Evolutionary conservation across 805 yeast genomes (phyloP).

Genomic region (Jamesozyma hellenica): DNA sequence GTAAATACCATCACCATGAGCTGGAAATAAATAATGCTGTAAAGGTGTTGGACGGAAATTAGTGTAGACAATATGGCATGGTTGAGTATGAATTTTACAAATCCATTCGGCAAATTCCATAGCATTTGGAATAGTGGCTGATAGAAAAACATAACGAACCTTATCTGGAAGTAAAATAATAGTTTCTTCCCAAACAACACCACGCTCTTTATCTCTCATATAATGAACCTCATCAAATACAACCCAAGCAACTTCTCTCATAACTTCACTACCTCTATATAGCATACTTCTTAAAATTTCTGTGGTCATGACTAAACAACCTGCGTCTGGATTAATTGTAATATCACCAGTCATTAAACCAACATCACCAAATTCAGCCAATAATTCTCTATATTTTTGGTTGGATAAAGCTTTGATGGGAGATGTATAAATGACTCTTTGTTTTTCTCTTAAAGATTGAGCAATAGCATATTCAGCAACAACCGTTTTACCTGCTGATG

Average conservation of each 20-base stretch:
- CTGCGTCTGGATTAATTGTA: constrained; percentile 95
- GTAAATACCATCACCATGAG: constrained; percentile 97
- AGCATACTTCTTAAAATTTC: constrained; percentile 95
- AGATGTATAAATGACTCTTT: constrained; percentile 89
- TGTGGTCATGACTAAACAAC: constrained; percentile 97
- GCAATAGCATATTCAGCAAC: constrained; percentile 97
- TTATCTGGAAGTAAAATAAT: constrained; percentile 91
- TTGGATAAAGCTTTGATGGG: constrained; percentile 92
- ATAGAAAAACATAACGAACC: constrained; percentile 84
- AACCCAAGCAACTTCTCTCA: constrained; percentile 99
- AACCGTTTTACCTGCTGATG: constrained; percentile 95
- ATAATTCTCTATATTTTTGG: constrained; percentile 85
- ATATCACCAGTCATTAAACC: constrained; percentile 99
- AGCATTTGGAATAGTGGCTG: constrained; percentile 96
- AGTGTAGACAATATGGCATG: constrained; percentile 97
- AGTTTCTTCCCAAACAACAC: constrained; percentile 99
- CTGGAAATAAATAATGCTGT: constrained; percentile 94
- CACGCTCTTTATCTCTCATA: constrained; percentile 95
- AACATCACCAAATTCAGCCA: constrained; percentile 91
- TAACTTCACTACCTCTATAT: constrained; percentile 92
- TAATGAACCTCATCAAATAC: constrained; percentile 97
- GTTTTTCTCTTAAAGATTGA: constrained; percentile 82
- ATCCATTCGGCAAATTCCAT: constrained; percentile 99
- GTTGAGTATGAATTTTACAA: constrained; percentile 87
- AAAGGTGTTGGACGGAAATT: constrained; percentile 98